A percentile compares a stretch with the other conserved stretches of the same genome.
Conservation (phyloP, 1,139 yeast genomes). For the Kodamaea ohmeri region DNA sequence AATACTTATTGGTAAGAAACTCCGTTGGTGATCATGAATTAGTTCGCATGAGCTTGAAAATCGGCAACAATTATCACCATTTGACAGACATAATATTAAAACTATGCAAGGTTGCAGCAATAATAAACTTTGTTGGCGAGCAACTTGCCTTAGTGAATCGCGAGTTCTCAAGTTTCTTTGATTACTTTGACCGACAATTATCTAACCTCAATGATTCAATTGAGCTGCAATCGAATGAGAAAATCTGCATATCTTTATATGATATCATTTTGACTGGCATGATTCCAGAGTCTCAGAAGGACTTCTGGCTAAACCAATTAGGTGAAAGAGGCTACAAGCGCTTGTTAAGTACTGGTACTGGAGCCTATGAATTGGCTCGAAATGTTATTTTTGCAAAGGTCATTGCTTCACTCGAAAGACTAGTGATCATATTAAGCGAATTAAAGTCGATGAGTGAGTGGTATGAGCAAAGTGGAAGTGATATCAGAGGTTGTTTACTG, state of each 20-base stretch:
- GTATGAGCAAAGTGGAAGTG: slow-evolving; percentile 21
- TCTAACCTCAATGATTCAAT: slow-evolving; percentile 28
- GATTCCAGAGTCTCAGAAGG: slow-evolving; percentile 40
- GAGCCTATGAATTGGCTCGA: slow-evolving; percentile 48
- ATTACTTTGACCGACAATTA: slow-evolving; percentile 37
- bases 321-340: slow-evolving; percentile 69
- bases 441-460: slow-evolving; percentile 47
- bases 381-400: slow-evolving; percentile 48
- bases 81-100: slow-evolving; percentile 24
- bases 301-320: slow-evolving; percentile 48
- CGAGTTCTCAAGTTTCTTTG: slow-evolving; percentile 43
- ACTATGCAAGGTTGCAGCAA: slow-evolving; percentile 32
- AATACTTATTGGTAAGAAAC: slow-evolving; percentile 26
- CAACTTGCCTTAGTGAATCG: slow-evolving; percentile 32
- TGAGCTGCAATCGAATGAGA: slow-evolving; percentile 5
- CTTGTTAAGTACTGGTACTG: slow-evolving; percentile 52
- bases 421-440: slow-evolving; percentile 49
- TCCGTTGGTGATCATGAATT: slow-evolving; percentile 13
- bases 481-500: slow-evolving; percentile 18
- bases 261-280: slow-evolving; percentile 59
- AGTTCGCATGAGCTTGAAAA: slow-evolving; percentile 16
- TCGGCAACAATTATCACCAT: slow-evolving; percentile 14
- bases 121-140: slow-evolving; percentile 35
- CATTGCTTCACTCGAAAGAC: slow-evolving; percentile 56
- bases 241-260: slow-evolving; percentile 29